Percentiles rank a stretch among this genome's conserved stretches.
phyloP scores from a whole-genome alignment of 768 basidiomycete species.

The Psilocybe cubensis region DNA sequence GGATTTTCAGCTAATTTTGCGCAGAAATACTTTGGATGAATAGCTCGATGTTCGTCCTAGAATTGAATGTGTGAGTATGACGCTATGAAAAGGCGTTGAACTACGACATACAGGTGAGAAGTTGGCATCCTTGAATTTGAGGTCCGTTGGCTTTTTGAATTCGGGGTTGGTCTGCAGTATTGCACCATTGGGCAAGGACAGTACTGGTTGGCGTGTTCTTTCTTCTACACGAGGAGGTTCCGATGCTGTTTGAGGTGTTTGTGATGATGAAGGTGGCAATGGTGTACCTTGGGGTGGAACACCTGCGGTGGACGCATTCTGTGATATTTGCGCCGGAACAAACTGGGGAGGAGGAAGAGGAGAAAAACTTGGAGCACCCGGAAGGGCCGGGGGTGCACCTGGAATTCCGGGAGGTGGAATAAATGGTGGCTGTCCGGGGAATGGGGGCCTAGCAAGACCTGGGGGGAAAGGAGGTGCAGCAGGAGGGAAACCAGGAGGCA shows the following conservation, averaged over 20 bases:
- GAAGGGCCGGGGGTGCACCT: not conserved
- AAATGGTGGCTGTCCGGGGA: conserved; percentile 16
- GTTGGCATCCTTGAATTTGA: conserved; percentile 79
- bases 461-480: conserved; percentile 24
- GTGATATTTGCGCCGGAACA: conserved; percentile 20
- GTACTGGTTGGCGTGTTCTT: conserved; percentile 27
- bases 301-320: conserved; percentile 2
- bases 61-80: not conserved
- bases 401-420: conserved; percentile 9
- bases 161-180: conserved; percentile 69
- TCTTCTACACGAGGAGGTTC: conserved; percentile 11
- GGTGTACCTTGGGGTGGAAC: conserved; percentile 18
- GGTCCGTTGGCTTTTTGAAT: conserved; percentile 74
- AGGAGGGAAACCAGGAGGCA: conserved; percentile 32
- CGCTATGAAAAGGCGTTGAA: not conserved
- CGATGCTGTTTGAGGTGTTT: conserved; percentile 11
- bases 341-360: conserved; percentile 26
- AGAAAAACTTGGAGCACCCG: conserved; percentile 14
- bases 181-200: conserved; percentile 57
- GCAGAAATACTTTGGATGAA: conserved; percentile 63
- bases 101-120: conserved; percentile 68
- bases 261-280: not conserved
- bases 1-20: conserved; percentile 43
- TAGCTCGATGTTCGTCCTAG: conserved; percentile 81
- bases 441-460: conserved; percentile 4